phyloP scores from a whole-genome alignment of 805 yeast genomes.

The Yarrowia sp. region DNA sequence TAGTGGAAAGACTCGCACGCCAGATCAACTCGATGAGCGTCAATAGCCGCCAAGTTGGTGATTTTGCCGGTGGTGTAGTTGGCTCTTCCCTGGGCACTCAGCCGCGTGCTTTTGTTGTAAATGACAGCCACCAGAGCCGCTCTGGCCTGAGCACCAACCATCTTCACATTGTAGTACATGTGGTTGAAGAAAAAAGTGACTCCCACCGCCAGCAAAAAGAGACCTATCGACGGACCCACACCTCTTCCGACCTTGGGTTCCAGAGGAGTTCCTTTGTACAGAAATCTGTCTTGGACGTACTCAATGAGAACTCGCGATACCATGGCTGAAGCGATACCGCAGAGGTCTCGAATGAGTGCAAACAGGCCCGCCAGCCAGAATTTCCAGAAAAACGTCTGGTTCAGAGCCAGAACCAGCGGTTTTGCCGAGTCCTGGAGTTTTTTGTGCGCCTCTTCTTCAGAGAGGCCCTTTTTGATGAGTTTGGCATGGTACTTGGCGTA shows the following conservation, averaged over 20 bases:
- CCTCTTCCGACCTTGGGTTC: constrained; percentile 62
- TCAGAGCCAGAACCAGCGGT: constrained; percentile 45
- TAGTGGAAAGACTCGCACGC: constrained; percentile 89
- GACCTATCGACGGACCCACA: constrained; percentile 75
- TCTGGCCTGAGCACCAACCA: constrained; percentile 72
- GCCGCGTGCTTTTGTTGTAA: constrained; percentile 66
- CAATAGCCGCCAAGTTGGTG: constrained; percentile 91
- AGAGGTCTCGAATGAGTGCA: constrained; percentile 12
- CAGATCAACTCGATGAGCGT: constrained; percentile 95
- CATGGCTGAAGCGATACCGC: constrained; percentile 37
- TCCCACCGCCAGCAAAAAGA: constrained; percentile 60
- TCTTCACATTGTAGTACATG: constrained; percentile 63
- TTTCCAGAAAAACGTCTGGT: constrained; percentile 48
- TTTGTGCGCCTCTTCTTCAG: constrained; percentile 52
- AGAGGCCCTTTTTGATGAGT: constrained; percentile 50
- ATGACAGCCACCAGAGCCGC: constrained; percentile 71
- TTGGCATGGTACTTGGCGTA: constrained; percentile 44
- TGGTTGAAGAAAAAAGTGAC: constrained; percentile 63
- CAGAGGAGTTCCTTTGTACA: constrained; percentile 47
- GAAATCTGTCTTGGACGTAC: constrained; percentile 16
- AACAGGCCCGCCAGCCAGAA: constrained; percentile 49
- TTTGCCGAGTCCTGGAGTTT: constrained; percentile 28
- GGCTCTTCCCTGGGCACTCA: constrained; percentile 60
- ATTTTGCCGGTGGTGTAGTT: constrained; percentile 69
- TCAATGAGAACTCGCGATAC: constrained; percentile 29